Conservation (phyloP, 208 protist genomes). For the Trypanosoma conorhini region DNA sequence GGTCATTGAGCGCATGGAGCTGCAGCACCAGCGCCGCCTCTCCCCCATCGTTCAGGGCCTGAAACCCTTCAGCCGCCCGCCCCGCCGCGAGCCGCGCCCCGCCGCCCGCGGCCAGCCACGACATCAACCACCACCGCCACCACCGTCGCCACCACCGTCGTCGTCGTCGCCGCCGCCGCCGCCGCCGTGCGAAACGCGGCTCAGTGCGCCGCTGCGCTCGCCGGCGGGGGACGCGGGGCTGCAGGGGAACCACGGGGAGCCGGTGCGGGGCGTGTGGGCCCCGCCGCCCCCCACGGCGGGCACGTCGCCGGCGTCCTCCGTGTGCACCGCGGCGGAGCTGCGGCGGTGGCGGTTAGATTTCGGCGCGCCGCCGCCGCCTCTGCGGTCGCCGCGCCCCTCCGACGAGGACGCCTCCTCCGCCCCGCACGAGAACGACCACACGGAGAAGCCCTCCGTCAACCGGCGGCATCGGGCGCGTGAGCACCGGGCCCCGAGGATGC, state of each 20-base stretch:
- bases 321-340: not conserved
- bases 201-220: not conserved
- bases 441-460: constrained; percentile 13
- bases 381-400: not conserved
- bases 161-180: too few species aligned
- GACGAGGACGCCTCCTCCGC: constrained; percentile 13
- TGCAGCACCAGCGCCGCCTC: constrained; percentile 48
- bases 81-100: not conserved
- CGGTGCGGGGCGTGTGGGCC: not conserved
- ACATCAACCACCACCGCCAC: too few species aligned
- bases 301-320: not conserved
- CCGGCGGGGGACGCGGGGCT: not conserved
- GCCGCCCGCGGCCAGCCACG: too few species aligned
- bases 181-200: not conserved
- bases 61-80: constrained; percentile 32
- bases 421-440: constrained; percentile 22
- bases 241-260: not conserved
- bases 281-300: not conserved
- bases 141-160: too few species aligned
- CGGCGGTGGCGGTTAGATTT: not conserved
- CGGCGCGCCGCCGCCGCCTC: not conserved
- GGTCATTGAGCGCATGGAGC: constrained; percentile 67
- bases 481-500: not conserved
- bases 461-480: constrained; percentile 3
- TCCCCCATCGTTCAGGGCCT: constrained; percentile 40